Conservation (phyloP, 1,284 basidiomycete genomes). For the Sanghuangporus baumii region DNA sequence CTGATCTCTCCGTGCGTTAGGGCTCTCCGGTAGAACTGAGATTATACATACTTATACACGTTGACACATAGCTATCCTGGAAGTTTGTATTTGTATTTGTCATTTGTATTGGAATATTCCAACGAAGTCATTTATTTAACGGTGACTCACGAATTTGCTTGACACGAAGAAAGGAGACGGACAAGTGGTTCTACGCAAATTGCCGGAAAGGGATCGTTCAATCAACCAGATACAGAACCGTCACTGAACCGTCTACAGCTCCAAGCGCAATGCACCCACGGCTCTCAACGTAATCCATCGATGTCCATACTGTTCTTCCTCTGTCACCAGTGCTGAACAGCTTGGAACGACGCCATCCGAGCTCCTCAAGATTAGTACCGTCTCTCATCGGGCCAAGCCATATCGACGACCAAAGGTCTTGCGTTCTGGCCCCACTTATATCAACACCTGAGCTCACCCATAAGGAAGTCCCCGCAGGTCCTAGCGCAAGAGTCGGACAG, state of each 20-base stretch:
- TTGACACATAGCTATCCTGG: too few relatives aligned
- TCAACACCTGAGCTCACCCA: constrained; percentile 39
- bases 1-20: not conserved
- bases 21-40: too few relatives aligned
- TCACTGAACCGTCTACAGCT: constrained; percentile 9
- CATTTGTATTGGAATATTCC: too few relatives aligned
- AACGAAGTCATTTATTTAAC: too few relatives aligned
- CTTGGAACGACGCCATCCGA: not conserved
- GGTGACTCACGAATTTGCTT: not conserved
- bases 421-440: not conserved
- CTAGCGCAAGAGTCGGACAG: constrained; percentile 46
- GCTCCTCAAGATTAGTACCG: not conserved
- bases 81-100: too few relatives aligned
- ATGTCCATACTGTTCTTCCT: constrained; percentile 3
- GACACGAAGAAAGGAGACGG: not conserved
- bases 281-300: constrained; percentile 12
- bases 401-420: constrained; percentile 2
- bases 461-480: constrained; percentile 46
- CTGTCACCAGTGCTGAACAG: not conserved
- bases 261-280: constrained; percentile 13
- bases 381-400: constrained; percentile 1
- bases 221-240: constrained; percentile 6
- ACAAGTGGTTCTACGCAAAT: not conserved
- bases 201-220: not conserved
- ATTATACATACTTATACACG: too few relatives aligned